phyloP scores from a whole-genome alignment of 495 filamentous ascomycete species.

The Saxophila tyrrhenica region DNA sequence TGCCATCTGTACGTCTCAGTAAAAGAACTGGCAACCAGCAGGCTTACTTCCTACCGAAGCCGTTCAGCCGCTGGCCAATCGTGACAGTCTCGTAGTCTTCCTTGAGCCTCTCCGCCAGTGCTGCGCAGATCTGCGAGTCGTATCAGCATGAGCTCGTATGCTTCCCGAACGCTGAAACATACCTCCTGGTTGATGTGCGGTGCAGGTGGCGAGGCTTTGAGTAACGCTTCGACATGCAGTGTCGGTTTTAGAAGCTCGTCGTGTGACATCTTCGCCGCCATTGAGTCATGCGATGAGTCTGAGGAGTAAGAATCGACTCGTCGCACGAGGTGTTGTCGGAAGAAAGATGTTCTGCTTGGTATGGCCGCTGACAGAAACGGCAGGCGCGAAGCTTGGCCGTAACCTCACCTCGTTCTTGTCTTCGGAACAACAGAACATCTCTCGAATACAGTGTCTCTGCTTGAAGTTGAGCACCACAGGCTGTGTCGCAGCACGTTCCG shows the following conservation, averaged over 20 bases:
- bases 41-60: constrained; percentile 1
- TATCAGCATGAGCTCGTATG: neutral
- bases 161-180: neutral
- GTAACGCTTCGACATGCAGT: constrained; percentile 19
- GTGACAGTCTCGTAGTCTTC: constrained; percentile 11
- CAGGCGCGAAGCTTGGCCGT: constrained; percentile 1
- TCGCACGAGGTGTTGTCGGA: neutral
- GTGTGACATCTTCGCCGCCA: neutral
- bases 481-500: too few relatives aligned
- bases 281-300: too few relatives aligned
- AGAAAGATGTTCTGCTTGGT: neutral
- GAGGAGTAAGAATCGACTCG: neutral
- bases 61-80: constrained; percentile 12
- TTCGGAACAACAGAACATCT: neutral
- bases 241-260: constrained; percentile 10
- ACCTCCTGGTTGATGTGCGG: neutral
- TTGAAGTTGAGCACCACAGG: too few relatives aligned
- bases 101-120: constrained; percentile 16
- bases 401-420: neutral
- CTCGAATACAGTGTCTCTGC: too few relatives aligned
- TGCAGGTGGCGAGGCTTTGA: neutral
- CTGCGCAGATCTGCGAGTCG: constrained; percentile 12
- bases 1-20: neutral
- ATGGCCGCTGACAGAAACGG: neutral
- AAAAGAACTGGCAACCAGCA: neutral